Evolutionary conservation across 2,329 filamentous ascomycete genomes (phyloP).

Genomic region (Arthroderma sp.): DNA sequence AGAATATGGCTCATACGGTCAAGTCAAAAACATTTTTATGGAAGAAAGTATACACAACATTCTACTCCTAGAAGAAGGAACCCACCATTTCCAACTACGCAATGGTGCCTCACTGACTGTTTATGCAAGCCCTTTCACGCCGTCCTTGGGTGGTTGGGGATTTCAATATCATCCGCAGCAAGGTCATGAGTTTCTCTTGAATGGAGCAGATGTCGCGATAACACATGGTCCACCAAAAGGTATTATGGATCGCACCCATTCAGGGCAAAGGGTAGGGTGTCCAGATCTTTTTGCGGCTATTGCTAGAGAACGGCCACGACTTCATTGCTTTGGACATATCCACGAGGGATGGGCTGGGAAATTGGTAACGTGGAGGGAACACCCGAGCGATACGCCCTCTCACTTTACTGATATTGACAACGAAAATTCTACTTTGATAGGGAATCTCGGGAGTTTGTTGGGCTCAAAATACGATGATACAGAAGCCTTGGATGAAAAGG

Average conservation of each 20-base stretch:
- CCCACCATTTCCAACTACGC: conserved; percentile 32
- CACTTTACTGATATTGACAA: conserved; percentile 38
- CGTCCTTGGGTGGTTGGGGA: conserved; percentile 33
- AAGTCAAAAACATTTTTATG: conserved; percentile 29
- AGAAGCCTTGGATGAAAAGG: background rate
- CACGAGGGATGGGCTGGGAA: conserved; percentile 45
- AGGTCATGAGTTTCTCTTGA: conserved; percentile 26
- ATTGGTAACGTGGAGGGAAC: conserved; percentile 38
- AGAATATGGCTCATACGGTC: conserved; percentile 29
- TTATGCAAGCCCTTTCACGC: conserved; percentile 43
- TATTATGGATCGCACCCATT: conserved; percentile 34
- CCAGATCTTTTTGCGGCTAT: conserved; percentile 20
- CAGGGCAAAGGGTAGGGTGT: conserved; percentile 20
- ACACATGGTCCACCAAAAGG: conserved; percentile 44
- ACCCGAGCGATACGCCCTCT: conserved; percentile 21
- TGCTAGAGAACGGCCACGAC: conserved; percentile 18
- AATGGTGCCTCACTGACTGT: conserved; percentile 40
- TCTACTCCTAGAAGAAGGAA: conserved; percentile 39
- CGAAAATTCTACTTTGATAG: conserved; percentile 8
- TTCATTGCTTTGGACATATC: conserved; percentile 32
- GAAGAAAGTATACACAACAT: conserved; percentile 24
- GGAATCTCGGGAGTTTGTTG: background rate
- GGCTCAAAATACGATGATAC: background rate
- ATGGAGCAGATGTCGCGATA: conserved; percentile 35
- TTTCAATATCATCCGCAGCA: conserved; percentile 35